Conservation (phyloP, 306 rosid species). For the Bauhinia variegata region DNA sequence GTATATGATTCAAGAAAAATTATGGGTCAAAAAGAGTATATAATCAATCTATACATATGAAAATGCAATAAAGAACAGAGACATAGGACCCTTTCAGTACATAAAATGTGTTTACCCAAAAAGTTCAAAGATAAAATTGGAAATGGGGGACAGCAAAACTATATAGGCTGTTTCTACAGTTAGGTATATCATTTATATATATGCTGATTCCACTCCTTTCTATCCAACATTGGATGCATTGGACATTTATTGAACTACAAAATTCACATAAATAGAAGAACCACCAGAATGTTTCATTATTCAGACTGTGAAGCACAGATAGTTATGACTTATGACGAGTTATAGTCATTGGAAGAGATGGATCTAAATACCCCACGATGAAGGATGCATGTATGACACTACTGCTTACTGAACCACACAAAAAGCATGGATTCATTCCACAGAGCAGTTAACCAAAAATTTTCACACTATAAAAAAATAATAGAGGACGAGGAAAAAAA, state of each 20-base stretch:
- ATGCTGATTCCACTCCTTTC: too few species aligned
- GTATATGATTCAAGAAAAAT: background rate
- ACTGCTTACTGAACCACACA: background rate
- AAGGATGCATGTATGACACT: background rate
- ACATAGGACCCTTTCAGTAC: background rate
- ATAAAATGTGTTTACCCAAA: background rate
- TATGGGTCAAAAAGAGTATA: background rate
- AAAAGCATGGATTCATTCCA: conserved; percentile 1
- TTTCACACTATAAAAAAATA: too few species aligned
- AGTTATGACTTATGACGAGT: too few species aligned
- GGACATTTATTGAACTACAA: background rate
- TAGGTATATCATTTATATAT: too few species aligned
- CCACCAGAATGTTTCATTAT: background rate
- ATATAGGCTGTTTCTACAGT: too few species aligned
- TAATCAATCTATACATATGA: background rate
- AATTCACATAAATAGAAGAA: background rate
- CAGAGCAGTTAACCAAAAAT: background rate
- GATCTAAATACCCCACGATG: background rate
- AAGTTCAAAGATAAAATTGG: background rate
- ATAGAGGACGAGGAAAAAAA: too few species aligned
- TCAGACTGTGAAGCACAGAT: too few species aligned
- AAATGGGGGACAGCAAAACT: background rate
- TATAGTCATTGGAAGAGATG: background rate
- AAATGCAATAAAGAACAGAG: too few species aligned
- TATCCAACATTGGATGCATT: too few species aligned